Base-by-base conservation (phyloP, 2,329 filamentous ascomycete genomes). In the Pseudogymnoascus sp. region DNA sequence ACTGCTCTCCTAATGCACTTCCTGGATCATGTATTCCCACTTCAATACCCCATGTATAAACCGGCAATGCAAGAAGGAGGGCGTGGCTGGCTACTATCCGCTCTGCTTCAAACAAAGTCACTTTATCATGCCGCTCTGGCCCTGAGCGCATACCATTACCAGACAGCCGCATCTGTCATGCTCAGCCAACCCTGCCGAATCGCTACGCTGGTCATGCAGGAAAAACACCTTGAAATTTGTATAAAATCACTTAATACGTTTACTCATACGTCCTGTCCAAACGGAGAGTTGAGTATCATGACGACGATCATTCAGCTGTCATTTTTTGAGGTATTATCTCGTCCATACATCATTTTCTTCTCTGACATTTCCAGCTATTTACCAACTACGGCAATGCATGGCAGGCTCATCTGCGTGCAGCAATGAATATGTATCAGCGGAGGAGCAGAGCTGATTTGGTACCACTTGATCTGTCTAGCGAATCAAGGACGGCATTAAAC, bases 21-120 rank as follows among this genome's bases (percentile, higher is more conserved):
- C 69, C 76, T 87, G 50, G 85, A 88, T 70, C 81, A 83, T 67
- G 78, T 87, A 16, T 83, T 88, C 66, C 84, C 85, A 0, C 82
- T 86, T 65, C 75, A 87, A 1, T 87, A 84, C 69, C 86, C 86
- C 2, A 84, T 86, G 71, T 88, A 88, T 71, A 79, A 79, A 2
- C 85, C 85, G 0, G 75, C 76, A 0, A 70, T 85, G 5, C 74
- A 82, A 1, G 77, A 82, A 60, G 81, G 83, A 14, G 85, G 85
- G 14, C 79, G 83, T 53, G 81, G 82, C 12, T 88, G 85, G 85
- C 76, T 88, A 28, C 74, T 88, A 37, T 79, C 82, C 31, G 75
- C 84, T 44, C 75, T 87, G 8, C 78, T 82, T 63, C 80, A 78
- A 64, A 86, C 84, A 72, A 82, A 81, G 65, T 77, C 82, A 1